A percentile compares a stretch with the other conserved stretches of the same genome.
These are phyloP conservation scores for Eucalyptus tenuipes DNA, from an alignment of 345 rosid species.

Conservation along the genomic window DNA sequence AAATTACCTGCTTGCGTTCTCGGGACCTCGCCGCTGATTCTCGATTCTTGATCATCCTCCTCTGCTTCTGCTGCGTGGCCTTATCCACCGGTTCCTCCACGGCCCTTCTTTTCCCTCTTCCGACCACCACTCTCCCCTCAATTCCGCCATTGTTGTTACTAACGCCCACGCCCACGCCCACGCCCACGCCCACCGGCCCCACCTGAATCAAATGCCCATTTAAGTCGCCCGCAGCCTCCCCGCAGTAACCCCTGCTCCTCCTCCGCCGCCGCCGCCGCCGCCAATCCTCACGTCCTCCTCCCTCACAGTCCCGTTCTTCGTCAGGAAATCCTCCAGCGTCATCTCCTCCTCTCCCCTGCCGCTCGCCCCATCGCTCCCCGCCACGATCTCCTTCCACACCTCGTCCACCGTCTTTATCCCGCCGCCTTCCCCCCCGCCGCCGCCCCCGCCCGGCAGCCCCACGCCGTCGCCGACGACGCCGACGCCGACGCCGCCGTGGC, in stretches of 20 bases:
- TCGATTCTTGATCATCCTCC: slow-evolving; percentile 55
- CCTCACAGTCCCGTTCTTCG: slow-evolving; percentile 23
- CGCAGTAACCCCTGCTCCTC: not conserved
- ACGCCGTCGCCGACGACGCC: not conserved
- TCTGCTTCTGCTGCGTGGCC: slow-evolving; percentile 58
- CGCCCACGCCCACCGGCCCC: not conserved
- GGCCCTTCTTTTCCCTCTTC: slow-evolving; percentile 41
- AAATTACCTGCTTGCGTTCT: slow-evolving; percentile 44
- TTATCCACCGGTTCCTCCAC: slow-evolving; percentile 43
- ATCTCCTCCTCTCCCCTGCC: slow-evolving; percentile 11
- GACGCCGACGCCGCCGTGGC: not conserved
- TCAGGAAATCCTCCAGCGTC: slow-evolving; percentile 47
- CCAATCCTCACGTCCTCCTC: slow-evolving; percentile 27
- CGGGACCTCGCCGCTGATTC: slow-evolving; percentile 64
- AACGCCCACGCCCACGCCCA: not conserved
- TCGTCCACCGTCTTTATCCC: slow-evolving; percentile 27
- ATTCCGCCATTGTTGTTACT: not conserved
- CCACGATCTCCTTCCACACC: slow-evolving; percentile 54
- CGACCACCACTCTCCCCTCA: not conserved
- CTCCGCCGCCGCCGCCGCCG: not conserved
- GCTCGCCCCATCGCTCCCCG: slow-evolving; percentile 7
- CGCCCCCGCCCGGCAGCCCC: not conserved
- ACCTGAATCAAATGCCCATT: slow-evolving; percentile 3
- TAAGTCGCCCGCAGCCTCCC: not conserved
- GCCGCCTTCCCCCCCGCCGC: not conserved